Evolutionary conservation across 257 asterid species (phyloP), one percentile per base, ranked within the genome.

Genomic region (Plantago major): DNA sequence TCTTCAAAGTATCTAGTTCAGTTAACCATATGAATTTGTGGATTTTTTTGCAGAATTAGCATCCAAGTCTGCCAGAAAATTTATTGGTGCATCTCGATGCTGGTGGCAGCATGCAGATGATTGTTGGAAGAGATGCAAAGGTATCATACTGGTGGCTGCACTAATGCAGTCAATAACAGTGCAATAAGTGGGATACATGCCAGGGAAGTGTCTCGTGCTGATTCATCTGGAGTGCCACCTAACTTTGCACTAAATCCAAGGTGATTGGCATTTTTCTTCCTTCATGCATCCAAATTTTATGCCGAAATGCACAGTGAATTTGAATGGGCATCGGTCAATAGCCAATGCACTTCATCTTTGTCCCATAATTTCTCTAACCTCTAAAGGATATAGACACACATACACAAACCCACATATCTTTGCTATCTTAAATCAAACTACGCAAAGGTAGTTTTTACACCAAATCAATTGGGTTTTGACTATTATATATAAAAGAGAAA

Each of bases 51-150:
- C 51, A 60, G 65, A 48, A 57, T 10, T 33, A 59, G 26, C 66
- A 53, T 37, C 53, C 58, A 76, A 70, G 82, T 75, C 68, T 71
- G 68, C 67, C 70, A 60, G 82, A 73, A 59, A 66, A 67, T 67
- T 45, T 67, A 50, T 70, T 71, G 67, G 18, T 65, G 85, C 69
- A 74, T 81, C 78, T 88, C 88, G 40, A 84, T 85, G 97, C 90
- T 87, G 94, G 90, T 71, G 92, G 79, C 94, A 93, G 95, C 82
- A 93, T 93, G 99, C 94, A 76, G 99, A 81, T 85, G 79, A 81
- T 80, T 76, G 88, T 79, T 73, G 69, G 96, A 69, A 84, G 90
- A 87, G 78, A 93, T 93, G 99, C 99, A 89, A 82, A 89, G 96
- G 86, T 89, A 87, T 89, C 99, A 89, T 82, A 72, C 80, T 76